Conservation (phyloP, 345 rosid genomes). For the Ceriops tagal region DNA sequence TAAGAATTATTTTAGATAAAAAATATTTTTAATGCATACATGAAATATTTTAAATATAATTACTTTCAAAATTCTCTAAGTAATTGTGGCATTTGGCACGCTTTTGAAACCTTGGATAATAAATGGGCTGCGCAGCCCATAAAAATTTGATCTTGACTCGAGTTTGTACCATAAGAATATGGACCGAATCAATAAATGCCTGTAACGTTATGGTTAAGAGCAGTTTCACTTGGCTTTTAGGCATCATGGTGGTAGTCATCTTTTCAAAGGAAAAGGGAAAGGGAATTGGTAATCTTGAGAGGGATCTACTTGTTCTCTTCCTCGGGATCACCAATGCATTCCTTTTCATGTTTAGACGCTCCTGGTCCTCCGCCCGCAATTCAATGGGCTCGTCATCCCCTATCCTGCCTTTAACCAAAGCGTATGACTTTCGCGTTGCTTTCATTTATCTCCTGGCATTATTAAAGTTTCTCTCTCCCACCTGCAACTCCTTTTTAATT, state of each 20-base stretch:
- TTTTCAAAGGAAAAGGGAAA: not conserved
- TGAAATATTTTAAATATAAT: no score
- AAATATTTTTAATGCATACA: no score
- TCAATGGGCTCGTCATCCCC: constrained; percentile 2
- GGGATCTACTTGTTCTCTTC: constrained; percentile 22
- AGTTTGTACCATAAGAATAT: no score
- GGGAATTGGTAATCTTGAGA: constrained; percentile 4
- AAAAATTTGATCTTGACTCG: no score
- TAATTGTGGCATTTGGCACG: no score
- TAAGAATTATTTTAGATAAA: no score
- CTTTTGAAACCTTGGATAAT: no score
- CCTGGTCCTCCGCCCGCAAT: constrained; percentile 8
- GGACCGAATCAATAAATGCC: no score
- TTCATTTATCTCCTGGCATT: constrained; percentile 6
- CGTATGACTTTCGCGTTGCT: not conserved
- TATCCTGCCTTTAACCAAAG: constrained; percentile 12
- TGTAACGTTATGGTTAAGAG: no score
- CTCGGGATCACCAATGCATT: constrained; percentile 38
- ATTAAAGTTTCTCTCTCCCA: not conserved
- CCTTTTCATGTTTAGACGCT: constrained; percentile 31
- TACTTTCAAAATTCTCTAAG: no score
- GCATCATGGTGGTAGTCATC: not conserved
- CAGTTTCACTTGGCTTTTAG: not conserved
- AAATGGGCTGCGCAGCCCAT: no score
- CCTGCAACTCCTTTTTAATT: not conserved